These are phyloP conservation scores for Xanthoceras sorbifolium DNA, from an alignment of 345 rosid species.

Conservation along the genomic window DNA sequence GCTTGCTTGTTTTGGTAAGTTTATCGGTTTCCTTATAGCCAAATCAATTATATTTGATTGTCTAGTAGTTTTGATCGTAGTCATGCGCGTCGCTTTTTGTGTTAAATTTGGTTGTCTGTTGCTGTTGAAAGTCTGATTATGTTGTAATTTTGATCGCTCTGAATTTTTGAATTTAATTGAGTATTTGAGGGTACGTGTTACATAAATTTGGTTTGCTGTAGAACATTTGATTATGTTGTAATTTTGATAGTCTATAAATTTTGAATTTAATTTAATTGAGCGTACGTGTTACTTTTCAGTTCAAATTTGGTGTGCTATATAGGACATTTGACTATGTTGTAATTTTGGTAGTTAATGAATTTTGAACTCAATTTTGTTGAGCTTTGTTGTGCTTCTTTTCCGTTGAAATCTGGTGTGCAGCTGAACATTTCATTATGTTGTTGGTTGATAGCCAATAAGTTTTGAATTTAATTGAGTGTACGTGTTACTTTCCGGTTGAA, in stretches of 20 bases:
- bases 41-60: not conserved
- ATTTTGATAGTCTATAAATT: not conserved
- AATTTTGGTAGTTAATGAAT: not conserved
- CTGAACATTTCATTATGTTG: not conserved
- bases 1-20: not conserved
- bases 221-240: not conserved
- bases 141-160: not conserved
- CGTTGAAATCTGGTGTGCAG: no score
- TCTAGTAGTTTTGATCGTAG: not conserved
- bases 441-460: not conserved
- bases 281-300: not conserved
- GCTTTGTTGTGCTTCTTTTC: no score
- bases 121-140: not conserved
- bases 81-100: not conserved
- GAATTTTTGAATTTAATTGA: not conserved
- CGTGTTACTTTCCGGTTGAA: not conserved
- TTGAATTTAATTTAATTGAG: not conserved
- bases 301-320: no score
- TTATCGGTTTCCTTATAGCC: not conserved
- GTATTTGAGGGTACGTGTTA: no score
- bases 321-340: not conserved
- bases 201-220: not conserved
- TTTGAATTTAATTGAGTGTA: not conserved
- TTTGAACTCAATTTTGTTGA: not conserved
- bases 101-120: not conserved